These are phyloP conservation scores for Clitopilus hobsonii DNA, from an alignment of 768 basidiomycete species.

Conservation along the genomic window DNA sequence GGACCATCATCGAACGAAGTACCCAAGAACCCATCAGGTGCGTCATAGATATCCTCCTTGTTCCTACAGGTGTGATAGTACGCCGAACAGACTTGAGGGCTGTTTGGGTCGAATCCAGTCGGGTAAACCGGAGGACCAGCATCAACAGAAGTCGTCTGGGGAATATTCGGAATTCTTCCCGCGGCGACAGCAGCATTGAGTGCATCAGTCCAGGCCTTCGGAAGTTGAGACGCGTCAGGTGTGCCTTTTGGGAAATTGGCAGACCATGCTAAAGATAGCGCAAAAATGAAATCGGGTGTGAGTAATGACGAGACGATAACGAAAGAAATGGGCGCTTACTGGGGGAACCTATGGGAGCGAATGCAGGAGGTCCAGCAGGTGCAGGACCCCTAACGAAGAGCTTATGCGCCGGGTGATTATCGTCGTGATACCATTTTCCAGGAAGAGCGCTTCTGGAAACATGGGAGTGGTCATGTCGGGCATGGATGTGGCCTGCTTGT, in stretches of 20 bases:
- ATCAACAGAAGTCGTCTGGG: conserved; percentile 29
- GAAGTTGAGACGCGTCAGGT: conserved; percentile 49
- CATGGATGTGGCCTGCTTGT: too few relatives aligned
- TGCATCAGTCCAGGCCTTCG: conserved; percentile 68
- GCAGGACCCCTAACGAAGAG: conserved; percentile 60
- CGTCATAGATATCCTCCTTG: conserved; percentile 68
- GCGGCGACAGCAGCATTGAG: conserved; percentile 58
- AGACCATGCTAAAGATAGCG: conserved; percentile 46
- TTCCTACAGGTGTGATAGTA: conserved; percentile 59
- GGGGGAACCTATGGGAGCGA: conserved; percentile 54
- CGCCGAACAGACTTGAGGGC: conserved; percentile 66
- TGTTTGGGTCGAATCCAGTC: conserved; percentile 34
- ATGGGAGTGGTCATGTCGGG: background rate
- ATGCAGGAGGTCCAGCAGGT: conserved; percentile 43
- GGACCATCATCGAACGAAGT: conserved; percentile 84
- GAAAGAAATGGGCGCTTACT: conserved; percentile 29
- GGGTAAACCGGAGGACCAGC: conserved; percentile 34
- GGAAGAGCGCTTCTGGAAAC: conserved; percentile 20
- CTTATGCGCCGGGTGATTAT: conserved; percentile 52
- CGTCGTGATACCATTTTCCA: conserved; percentile 57
- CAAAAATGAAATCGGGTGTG: background rate
- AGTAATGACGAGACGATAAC: background rate
- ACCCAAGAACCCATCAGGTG: conserved; percentile 63
- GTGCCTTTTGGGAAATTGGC: conserved; percentile 49
- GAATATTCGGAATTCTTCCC: conserved; percentile 71